Base-by-base conservation (phyloP, 352 stramenopile species). In the Phytophthora ohioensis region DNA sequence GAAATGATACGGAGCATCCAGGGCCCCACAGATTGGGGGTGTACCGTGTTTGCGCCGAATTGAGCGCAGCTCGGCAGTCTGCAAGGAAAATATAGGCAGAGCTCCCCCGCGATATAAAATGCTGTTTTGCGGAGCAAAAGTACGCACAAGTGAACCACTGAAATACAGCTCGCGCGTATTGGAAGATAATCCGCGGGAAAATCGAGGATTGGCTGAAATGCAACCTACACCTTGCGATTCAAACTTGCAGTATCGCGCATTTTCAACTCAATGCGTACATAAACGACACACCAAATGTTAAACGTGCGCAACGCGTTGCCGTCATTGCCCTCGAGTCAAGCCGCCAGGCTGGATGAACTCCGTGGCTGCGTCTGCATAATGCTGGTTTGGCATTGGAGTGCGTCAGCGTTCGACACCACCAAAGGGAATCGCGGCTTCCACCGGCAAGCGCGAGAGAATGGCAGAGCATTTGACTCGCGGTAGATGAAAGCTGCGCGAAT, bases 1-100 rank as follows among this genome's bases (percentile, higher is more conserved):
- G 62, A 73, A 79, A 76, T 79, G 68, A 73, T 73, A 57, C 61
- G 17, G 49, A 42, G 49, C 48, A 32, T 36, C 27, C 34, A n/a
- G 15, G 52, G 34, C 69, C 69, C 46, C 66, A 75, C 71, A 75
- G 13, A 62, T 17, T 12, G 0, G 32, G 15, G 21, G 67, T 5
- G 57, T 67, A 73, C 65, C 45, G 66, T 73, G 55, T 56, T 52
- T 58, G 57, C 12, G 53, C 58, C 12, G 36, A 62, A 65, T 53
- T 61, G 30, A 39, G 54, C 53, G 38, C 51, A 15, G 15, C 34
- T 53, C n/a, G 39, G 21, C 17, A 36, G 35, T 56, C 30, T 2
- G 10, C 12, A 3, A 5, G 60, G 47, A 67, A 57, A 67, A 61
- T 52, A 0, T 0, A 0, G n/a, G 0, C 3, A 1, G 11, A 76